phyloP scores from a whole-genome alignment of 2,329 filamentous ascomycete species.

The Chaetomiaceae sp. region DNA sequence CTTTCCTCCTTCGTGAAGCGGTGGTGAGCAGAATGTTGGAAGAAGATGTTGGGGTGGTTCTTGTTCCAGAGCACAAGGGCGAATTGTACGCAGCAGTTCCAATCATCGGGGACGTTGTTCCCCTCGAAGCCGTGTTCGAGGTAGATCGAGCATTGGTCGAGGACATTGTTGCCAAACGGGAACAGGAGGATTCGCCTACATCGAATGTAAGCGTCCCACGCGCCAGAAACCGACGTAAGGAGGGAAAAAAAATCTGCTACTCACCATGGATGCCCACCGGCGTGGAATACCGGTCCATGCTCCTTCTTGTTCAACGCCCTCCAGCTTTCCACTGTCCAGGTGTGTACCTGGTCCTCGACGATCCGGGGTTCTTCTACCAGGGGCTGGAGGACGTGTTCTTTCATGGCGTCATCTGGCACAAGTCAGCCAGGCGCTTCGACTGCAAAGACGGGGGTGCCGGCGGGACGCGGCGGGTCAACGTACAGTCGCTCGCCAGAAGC shows the following conservation, averaged over 20 bases:
- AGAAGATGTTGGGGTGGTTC: slow-evolving; percentile 80
- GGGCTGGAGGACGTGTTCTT: slow-evolving; percentile 67
- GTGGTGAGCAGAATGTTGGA: slow-evolving; percentile 81
- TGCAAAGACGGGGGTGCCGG: background rate
- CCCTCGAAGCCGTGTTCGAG: slow-evolving; percentile 88
- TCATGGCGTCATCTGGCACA: slow-evolving; percentile 73
- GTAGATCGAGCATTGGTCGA: slow-evolving; percentile 86
- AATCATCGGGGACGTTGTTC: slow-evolving; percentile 73
- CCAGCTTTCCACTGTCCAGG: slow-evolving; percentile 88
- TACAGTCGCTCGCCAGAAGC: slow-evolving; percentile 48
- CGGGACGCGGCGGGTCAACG: slow-evolving; percentile 7
- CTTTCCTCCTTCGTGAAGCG: slow-evolving; percentile 94
- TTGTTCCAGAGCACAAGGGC: slow-evolving; percentile 90
- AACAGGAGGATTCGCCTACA: slow-evolving; percentile 88
- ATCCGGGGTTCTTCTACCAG: slow-evolving; percentile 71
- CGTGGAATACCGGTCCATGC: slow-evolving; percentile 82
- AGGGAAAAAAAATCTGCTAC: too few relatives aligned
- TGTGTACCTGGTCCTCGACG: slow-evolving; percentile 67
- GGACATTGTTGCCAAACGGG: slow-evolving; percentile 84
- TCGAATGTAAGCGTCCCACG: background rate
- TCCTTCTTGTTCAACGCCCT: slow-evolving; percentile 68
- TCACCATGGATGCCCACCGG: slow-evolving; percentile 81
- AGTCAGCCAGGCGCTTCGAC: slow-evolving; percentile 15
- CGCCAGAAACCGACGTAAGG: background rate
- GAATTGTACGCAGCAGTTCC: slow-evolving; percentile 96